These are phyloP conservation scores for Phaffomyces opuntiae DNA, from an alignment of 805 yeast species.

Conservation along the genomic window DNA sequence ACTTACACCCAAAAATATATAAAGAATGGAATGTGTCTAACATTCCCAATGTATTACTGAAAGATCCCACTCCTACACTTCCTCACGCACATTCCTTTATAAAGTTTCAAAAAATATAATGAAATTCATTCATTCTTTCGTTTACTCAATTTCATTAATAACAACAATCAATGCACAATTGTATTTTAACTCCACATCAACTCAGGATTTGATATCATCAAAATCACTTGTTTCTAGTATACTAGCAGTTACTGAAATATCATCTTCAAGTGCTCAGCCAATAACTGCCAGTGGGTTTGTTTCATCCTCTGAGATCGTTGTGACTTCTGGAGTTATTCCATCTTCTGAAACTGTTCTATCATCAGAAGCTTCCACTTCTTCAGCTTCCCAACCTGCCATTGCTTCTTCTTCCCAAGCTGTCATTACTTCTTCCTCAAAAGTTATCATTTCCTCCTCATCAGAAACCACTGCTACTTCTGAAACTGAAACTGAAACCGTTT, in stretches of 20 bases:
- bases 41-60: too few species aligned
- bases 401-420: not conserved
- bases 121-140: too few species aligned
- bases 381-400: not conserved
- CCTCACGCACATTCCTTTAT: too few species aligned
- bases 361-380: not conserved
- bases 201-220: not conserved
- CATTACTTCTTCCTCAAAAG: not conserved
- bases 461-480: not conserved
- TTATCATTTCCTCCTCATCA: not conserved
- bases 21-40: too few species aligned
- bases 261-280: not conserved
- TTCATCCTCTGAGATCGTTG: not conserved
- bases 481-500: too few species aligned
- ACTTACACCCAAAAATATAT: too few species aligned
- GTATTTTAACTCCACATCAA: not conserved
- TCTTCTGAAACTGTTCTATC: not conserved
- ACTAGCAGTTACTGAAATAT: not conserved
- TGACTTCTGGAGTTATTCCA: not conserved
- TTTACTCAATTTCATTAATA: too few species aligned
- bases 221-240: not conserved
- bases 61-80: too few species aligned
- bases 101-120: too few species aligned
- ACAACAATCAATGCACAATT: too few species aligned
- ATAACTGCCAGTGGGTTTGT: not conserved